These are phyloP conservation scores for Globisporangium solare DNA, from an alignment of 352 stramenopile species.

Conservation along the genomic window DNA sequence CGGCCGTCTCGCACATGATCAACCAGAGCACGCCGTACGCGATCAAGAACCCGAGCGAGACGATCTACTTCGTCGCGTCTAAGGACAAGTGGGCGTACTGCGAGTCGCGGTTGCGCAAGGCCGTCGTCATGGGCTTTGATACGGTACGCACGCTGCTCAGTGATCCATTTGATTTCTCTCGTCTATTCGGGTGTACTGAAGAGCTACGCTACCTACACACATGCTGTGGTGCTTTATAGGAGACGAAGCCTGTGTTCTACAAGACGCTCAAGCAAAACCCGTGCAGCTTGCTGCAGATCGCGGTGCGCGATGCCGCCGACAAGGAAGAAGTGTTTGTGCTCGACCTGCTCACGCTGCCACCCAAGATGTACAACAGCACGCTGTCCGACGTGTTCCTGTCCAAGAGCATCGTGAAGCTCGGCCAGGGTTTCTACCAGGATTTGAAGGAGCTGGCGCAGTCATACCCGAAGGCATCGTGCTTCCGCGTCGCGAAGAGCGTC, in stretches of 20 bases:
- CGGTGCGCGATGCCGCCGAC: conserved; percentile 35
- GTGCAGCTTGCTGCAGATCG: conserved; percentile 61
- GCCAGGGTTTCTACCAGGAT: conserved; percentile 59
- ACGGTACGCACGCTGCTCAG: conserved; percentile 36
- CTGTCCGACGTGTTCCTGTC: conserved; percentile 58
- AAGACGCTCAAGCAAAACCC: conserved; percentile 34
- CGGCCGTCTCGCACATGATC: conserved; percentile 31
- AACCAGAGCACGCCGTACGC: conserved; percentile 51
- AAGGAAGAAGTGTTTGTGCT: conserved; percentile 72
- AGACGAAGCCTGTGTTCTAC: conserved; percentile 57
- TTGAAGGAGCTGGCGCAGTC: conserved; percentile 51
- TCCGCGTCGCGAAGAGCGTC: conserved; percentile 54
- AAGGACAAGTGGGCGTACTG: conserved; percentile 48
- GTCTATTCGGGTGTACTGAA: background rate
- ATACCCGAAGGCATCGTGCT: conserved; percentile 68
- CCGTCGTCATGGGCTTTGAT: conserved; percentile 59
- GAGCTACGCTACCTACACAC: background rate
- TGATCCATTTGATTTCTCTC: conserved; percentile 8
- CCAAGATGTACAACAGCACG: conserved; percentile 58
- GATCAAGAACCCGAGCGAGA: conserved; percentile 28
- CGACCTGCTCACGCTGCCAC: conserved; percentile 51
- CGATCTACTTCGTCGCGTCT: conserved; percentile 49
- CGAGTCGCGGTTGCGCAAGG: conserved; percentile 34
- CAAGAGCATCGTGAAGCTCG: conserved; percentile 61
- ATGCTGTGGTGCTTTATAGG: conserved; percentile 24